Base-by-base conservation (phyloP, 768 basidiomycete species). In the Amanita molliuscula region DNA sequence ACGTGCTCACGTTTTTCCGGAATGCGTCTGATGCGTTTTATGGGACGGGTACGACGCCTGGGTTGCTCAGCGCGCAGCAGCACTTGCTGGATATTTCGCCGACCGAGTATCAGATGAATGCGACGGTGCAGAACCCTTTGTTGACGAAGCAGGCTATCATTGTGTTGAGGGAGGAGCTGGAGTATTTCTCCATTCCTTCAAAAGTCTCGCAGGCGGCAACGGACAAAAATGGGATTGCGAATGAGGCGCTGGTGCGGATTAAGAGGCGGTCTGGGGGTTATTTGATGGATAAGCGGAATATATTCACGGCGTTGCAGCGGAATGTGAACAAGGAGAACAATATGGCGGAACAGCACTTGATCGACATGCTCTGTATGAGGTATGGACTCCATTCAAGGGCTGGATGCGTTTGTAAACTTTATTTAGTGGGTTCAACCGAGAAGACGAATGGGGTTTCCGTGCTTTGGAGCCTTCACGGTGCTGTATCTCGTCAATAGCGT, bases 281-380 rank as follows among this genome's bases (percentile, higher is more conserved):
- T 59, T 75, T 99, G 54, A 84, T 95, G 65, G 85, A 87, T 51
- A 88, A 90, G 66, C 77, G 78, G 61, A 89, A 84, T 65, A 96
- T 99, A 60, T 99, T 99, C 65, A 95, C 95, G 2, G 96, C 96
- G 35, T 73, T 99, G 50, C 95, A 99, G 73, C 77, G 96, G 59
- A 99, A 99, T 67, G 95, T 98, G 55, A 95, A 95, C 69, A 95
- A 95, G 73, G 95, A 97, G 71, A 97, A 97, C 63, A 98, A 99
- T 65, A 76, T 96, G 48, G 96, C 96, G 15, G 96, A 99, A 68
- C 95, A 98, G 68, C 96, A 99, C 70, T 72, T 99, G 59, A 99
- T 99, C 67, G 96, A 98, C 69, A 99, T 99, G 96, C 75, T 99
- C 54, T 98, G 95, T 71, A 96, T 97, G 91, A 96, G 93, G 95